phyloP scores from a whole-genome alignment of 805 yeast species.

The Nakazawaea pomicola region DNA sequence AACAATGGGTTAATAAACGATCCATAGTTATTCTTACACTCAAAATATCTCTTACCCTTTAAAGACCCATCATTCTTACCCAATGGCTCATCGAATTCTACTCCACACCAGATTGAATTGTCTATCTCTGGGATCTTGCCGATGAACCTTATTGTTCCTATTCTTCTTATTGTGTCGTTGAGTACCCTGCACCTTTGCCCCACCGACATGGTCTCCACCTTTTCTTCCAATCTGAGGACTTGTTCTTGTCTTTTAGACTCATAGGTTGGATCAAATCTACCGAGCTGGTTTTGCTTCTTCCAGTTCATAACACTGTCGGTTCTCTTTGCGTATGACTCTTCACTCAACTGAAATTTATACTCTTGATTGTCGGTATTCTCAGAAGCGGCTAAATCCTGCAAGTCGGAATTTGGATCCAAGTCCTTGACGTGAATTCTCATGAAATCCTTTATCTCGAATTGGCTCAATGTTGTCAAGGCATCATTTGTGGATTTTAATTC shows the following conservation, averaged over 20 bases:
- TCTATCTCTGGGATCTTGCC: conserved; percentile 66
- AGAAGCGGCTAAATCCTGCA: conserved; percentile 24
- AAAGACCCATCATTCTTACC: conserved; percentile 85
- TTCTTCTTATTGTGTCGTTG: conserved; percentile 36
- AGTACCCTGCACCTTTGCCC: conserved; percentile 50
- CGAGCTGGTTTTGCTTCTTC: conserved; percentile 66
- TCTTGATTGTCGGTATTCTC: conserved; percentile 27
- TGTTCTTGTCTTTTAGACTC: conserved; percentile 23
- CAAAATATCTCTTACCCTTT: conserved; percentile 55
- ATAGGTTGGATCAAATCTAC: conserved; percentile 62
- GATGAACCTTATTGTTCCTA: conserved; percentile 67
- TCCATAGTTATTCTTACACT: conserved; percentile 56
- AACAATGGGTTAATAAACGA: conserved; percentile 68
- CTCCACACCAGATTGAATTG: conserved; percentile 66
- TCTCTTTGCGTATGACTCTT: conserved; percentile 57
- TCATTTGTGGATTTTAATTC: conserved; percentile 19
- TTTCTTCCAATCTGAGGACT: conserved; percentile 23
- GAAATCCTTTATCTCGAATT: conserved; percentile 29
- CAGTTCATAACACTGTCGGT: conserved; percentile 65
- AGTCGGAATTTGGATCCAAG: conserved; percentile 44
- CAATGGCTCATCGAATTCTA: conserved; percentile 77
- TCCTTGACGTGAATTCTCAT: conserved; percentile 57
- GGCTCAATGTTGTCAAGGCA: conserved; percentile 19
- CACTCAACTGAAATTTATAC: conserved; percentile 44
- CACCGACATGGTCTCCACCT: conserved; percentile 30